A percentile compares a stretch with the other conserved stretches of the same genome.
Evolutionary conservation across 805 yeast species (phyloP).

Genomic region (Priceomyces castillae): DNA sequence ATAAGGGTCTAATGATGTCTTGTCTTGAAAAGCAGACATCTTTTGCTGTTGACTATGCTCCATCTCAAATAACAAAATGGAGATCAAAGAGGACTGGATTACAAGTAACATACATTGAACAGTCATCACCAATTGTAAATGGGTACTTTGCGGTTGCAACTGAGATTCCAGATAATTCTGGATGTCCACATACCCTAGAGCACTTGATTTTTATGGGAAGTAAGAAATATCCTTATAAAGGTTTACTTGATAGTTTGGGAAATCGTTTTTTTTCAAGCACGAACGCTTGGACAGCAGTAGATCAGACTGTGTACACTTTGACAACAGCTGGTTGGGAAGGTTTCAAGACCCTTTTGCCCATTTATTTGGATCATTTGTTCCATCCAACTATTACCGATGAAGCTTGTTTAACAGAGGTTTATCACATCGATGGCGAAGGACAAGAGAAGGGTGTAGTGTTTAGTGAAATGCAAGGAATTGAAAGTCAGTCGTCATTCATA

Average conservation of each 20-base stretch:
- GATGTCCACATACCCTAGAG: slow-evolving; percentile 94
- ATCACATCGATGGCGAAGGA: slow-evolving; percentile 87
- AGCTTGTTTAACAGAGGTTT: slow-evolving; percentile 91
- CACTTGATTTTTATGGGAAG: slow-evolving; percentile 96
- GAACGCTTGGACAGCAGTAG: slow-evolving; percentile 96
- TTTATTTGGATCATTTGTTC: slow-evolving; percentile 83
- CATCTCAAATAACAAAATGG: slow-evolving; percentile 72
- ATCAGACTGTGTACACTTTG: slow-evolving; percentile 90
- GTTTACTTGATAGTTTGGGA: slow-evolving; percentile 82
- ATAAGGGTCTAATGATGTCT: slow-evolving; percentile 2
- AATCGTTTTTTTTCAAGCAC: slow-evolving; percentile 81
- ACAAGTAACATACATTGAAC: slow-evolving; percentile 71
- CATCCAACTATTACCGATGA: slow-evolving; percentile 85
- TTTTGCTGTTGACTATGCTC: slow-evolving; percentile 74
- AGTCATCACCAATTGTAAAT: slow-evolving; percentile 81
- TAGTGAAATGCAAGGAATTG: slow-evolving; percentile 95
- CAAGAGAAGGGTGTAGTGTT: slow-evolving; percentile 95
- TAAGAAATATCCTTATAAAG: slow-evolving; percentile 83
- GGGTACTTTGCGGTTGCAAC: slow-evolving; percentile 98
- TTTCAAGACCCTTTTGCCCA: slow-evolving; percentile 76
- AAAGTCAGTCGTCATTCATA: slow-evolving; percentile 70
- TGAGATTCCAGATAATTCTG: slow-evolving; percentile 81
- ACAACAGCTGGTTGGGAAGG: slow-evolving; percentile 97
- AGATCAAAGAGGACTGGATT: slow-evolving; percentile 76
- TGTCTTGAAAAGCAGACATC: slow-evolving; percentile 31